Evolutionary conservation across 768 basidiomycete genomes (phyloP).

Genomic region (Mycena amicta): DNA sequence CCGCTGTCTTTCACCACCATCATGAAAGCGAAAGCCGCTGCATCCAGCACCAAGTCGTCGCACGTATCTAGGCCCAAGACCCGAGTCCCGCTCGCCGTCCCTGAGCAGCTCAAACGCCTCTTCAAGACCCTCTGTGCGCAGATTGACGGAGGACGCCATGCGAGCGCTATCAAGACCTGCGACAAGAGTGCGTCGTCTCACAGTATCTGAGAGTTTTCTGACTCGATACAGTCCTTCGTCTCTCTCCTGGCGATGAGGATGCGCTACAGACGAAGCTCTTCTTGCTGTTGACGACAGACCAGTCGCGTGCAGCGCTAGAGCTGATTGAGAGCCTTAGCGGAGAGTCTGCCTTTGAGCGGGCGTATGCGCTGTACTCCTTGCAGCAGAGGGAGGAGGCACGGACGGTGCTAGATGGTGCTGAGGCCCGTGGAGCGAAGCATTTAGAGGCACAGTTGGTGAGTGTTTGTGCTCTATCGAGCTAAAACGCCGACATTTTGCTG

Average conservation of each 20-base stretch:
- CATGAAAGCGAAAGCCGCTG: background rate
- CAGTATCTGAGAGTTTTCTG: slow-evolving; percentile 2
- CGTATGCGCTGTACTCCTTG: slow-evolving; percentile 86
- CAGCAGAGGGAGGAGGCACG: slow-evolving; percentile 73
- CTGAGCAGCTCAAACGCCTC: slow-evolving; percentile 54
- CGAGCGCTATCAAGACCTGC: slow-evolving; percentile 88
- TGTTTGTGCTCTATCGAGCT: too few species aligned
- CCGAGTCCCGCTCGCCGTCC: slow-evolving; percentile 26
- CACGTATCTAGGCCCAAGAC: slow-evolving; percentile 17
- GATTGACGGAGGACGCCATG: slow-evolving; percentile 86
- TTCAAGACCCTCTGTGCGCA: slow-evolving; percentile 85
- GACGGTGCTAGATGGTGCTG: slow-evolving; percentile 50
- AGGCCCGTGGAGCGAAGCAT: slow-evolving; percentile 69
- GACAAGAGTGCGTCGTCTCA: slow-evolving; percentile 71
- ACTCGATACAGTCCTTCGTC: slow-evolving; percentile 59
- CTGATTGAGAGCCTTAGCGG: slow-evolving; percentile 47
- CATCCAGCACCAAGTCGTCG: slow-evolving; percentile 4
- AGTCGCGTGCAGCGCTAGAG: slow-evolving; percentile 68
- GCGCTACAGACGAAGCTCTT: slow-evolving; percentile 84
- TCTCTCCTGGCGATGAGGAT: slow-evolving; percentile 69
- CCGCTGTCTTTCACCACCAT: too few species aligned
- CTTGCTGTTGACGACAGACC: slow-evolving; percentile 84
- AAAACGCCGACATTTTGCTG: too few species aligned
- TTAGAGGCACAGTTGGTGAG: slow-evolving; percentile 88
- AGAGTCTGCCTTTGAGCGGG: slow-evolving; percentile 61